Evolutionary conservation across 306 rosid genomes (phyloP), one percentile per base, ranked within the genome.

Genomic region (Dryas drummondii): DNA sequence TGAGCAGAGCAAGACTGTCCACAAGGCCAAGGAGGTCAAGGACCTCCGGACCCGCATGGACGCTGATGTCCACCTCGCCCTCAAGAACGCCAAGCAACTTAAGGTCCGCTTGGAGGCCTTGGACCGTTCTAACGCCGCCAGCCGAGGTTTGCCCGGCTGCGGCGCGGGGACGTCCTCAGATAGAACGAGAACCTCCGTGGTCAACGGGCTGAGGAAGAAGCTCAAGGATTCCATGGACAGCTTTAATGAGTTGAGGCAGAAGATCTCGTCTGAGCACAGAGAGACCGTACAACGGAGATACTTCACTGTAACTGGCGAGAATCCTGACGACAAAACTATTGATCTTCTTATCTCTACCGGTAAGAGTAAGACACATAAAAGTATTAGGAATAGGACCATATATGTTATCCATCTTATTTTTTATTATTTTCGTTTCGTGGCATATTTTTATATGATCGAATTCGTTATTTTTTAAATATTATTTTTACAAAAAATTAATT

Each of bases 91-190:
- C 9, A 94, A 94, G 89, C 79, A 88, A 1, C 66, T 94, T 62
- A 94, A 91, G 84, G 85, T 87, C 32, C 86, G 86, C 37, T 82
- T 91, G 54, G 98, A 94, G 79, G 88, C 91, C 0, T 85, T 94
- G 4, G 98, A 94, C 74, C 85, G 91, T 14, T 83, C 96, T 61
- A 94, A 94, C 82, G 96, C 89, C 0, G 90, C 93, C 5, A 87
- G 87, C 59, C 91, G 93, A 60, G 86, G 84, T 77, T 22, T 90
- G 14, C 94, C 91, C 0, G 91, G 97, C 0, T 94, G 97, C 47
- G 98, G 98, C 40, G 96, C 96, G 1, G 98, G 97, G 0, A 91
- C 98, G 0, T 94, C 98, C 0, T 87, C 98, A 1, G 97, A 94
- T 79, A 88, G 97, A 41, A 91, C 98, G 1, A 70, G 98, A 22